phyloP scores from a whole-genome alignment of 2,329 filamentous ascomycete species.

The Cercospora sojina region DNA sequence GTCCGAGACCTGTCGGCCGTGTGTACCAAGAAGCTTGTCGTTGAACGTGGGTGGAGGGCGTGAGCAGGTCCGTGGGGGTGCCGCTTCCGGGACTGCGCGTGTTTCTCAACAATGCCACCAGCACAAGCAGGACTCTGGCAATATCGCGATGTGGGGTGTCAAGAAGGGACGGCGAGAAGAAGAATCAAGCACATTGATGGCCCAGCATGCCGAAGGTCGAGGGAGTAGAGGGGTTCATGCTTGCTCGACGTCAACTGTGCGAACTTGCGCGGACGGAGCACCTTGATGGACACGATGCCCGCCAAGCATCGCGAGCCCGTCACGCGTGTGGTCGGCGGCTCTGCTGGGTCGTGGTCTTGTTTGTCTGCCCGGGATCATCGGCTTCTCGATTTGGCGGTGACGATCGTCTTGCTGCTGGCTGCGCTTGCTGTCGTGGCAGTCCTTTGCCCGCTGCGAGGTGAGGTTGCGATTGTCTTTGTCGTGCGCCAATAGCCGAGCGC shows the following conservation, averaged over 20 bases:
- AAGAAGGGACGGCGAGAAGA: background rate
- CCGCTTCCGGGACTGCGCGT: background rate
- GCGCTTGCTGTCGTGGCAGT: background rate
- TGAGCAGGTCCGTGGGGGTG: background rate
- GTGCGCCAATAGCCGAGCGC: conserved; percentile 3
- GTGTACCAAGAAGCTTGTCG: background rate
- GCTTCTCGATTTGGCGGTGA: background rate
- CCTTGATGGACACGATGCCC: conserved; percentile 23
- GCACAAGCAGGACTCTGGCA: background rate
- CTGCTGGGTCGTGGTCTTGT: background rate
- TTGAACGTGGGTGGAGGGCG: background rate
- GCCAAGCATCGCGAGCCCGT: conserved; percentile 9
- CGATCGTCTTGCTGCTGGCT: background rate
- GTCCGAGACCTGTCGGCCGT: background rate
- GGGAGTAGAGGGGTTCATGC: conserved; percentile 2
- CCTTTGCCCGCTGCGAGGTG: background rate
- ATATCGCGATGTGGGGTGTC: background rate
- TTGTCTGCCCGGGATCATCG: background rate
- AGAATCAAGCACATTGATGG: conserved; percentile 18
- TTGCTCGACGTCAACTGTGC: conserved; percentile 3
- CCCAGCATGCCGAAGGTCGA: conserved; percentile 1
- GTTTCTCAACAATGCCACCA: background rate
- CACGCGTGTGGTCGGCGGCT: conserved; percentile 1
- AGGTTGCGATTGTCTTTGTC: background rate
- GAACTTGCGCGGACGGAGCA: conserved; percentile 13